Evolutionary conservation across 257 asterid genomes (phyloP).

Genomic region (Nicotiana otophora): DNA sequence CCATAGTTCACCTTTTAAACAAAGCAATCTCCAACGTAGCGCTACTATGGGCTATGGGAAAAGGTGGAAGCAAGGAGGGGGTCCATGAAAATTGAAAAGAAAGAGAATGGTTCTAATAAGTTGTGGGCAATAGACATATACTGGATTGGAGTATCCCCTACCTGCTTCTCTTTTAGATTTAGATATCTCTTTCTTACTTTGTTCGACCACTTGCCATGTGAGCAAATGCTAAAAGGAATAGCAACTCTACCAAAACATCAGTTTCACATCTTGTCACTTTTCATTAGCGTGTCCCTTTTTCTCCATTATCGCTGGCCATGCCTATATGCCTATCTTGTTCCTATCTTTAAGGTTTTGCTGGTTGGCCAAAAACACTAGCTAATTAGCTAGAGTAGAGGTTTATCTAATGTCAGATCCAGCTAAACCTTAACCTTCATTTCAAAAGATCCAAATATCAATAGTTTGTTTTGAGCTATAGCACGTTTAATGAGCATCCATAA

Average conservation of each 20-base stretch:
- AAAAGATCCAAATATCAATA: not conserved
- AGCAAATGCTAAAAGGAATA: conserved; percentile 4
- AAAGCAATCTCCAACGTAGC: not conserved
- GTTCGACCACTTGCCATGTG: conserved; percentile 14
- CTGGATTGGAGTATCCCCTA: not conserved
- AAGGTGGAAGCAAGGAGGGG: not conserved
- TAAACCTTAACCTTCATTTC: not conserved
- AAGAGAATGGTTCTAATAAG: not conserved
- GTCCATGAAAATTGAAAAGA: conserved; percentile 4
- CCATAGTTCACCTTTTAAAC: not conserved
- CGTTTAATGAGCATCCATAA: not conserved
- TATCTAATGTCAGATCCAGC: not conserved
- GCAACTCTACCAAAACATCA: conserved; percentile 6
- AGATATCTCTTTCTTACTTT: not conserved
- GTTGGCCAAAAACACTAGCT: not conserved
- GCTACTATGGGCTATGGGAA: no score
- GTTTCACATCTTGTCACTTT: conserved; percentile 1
- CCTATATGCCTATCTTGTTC: not conserved
- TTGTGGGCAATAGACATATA: not conserved
- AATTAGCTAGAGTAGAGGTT: not conserved
- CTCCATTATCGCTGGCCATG: not conserved
- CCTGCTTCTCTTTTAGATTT: not conserved
- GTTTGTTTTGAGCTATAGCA: not conserved
- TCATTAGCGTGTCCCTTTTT: not conserved
- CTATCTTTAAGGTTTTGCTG: not conserved